Conservation (phyloP, 2,329 filamentous ascomycete species). For the Arthroderma sp. region DNA sequence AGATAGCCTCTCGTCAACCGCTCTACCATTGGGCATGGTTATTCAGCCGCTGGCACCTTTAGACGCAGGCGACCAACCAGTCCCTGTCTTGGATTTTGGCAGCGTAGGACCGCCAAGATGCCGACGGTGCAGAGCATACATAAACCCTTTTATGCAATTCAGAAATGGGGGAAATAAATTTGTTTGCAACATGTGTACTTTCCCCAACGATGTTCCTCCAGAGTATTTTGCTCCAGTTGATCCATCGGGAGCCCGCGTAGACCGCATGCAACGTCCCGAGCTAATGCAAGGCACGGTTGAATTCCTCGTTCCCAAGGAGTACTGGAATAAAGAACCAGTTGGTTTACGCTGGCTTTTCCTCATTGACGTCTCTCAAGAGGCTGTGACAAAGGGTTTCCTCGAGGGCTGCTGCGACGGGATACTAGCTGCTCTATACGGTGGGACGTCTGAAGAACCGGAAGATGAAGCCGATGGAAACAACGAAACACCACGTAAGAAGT, state of each 20-base stretch:
- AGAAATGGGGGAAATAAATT: slow-evolving; percentile 87
- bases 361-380: slow-evolving; percentile 85
- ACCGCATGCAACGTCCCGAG: slow-evolving; percentile 79
- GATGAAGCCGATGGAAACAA: slow-evolving; percentile 29
- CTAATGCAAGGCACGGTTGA: slow-evolving; percentile 86
- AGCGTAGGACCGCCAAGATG: slow-evolving; percentile 82
- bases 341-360: slow-evolving; percentile 80
- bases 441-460: slow-evolving; percentile 36
- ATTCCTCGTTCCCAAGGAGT: slow-evolving; percentile 94
- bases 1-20: slow-evolving; percentile 68
- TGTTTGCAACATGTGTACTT: slow-evolving; percentile 95
- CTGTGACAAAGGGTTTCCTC: slow-evolving; percentile 79
- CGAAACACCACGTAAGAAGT: slow-evolving; percentile 39
- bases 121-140: slow-evolving; percentile 84
- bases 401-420: slow-evolving; percentile 87
- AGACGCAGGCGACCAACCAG: slow-evolving; percentile 69
- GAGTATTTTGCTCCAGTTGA: slow-evolving; percentile 92
- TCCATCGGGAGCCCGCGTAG: slow-evolving; percentile 71
- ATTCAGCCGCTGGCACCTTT: slow-evolving; percentile 76
- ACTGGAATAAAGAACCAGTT: slow-evolving; percentile 90
- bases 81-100: slow-evolving; percentile 92
- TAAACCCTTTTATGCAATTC: slow-evolving; percentile 99
- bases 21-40: slow-evolving; percentile 72
- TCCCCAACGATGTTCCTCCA: slow-evolving; percentile 82
- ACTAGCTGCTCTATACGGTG: slow-evolving; percentile 66